phyloP scores from a whole-genome alignment of 805 yeast species.

The Schizosaccharomyces cryophilus region DNA sequence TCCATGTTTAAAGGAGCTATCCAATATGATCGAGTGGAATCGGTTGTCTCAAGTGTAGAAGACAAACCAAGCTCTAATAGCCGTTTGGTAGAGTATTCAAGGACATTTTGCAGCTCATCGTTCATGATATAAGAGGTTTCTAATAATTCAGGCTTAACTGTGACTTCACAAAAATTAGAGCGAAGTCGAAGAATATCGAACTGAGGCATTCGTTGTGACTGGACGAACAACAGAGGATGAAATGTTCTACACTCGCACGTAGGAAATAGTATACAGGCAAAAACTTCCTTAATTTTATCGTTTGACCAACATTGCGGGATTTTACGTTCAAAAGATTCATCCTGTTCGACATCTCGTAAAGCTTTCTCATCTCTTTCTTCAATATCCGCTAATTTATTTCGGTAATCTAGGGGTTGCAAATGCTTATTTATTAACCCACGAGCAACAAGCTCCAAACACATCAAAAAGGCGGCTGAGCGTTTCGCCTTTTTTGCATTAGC shows the following conservation, averaged over 20 bases:
- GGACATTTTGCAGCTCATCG: background rate
- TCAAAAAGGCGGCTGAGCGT: conserved; percentile 3
- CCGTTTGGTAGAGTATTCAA: background rate
- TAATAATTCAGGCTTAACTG: background rate
- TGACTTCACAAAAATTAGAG: too few species aligned
- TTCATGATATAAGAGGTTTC: background rate
- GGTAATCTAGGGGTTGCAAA: background rate
- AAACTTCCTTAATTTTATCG: background rate
- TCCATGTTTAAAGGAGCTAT: background rate
- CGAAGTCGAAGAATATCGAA: too few species aligned
- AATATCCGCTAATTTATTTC: background rate
- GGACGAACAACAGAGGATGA: too few species aligned
- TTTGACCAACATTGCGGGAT: background rate
- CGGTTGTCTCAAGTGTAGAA: background rate
- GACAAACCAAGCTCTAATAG: background rate
- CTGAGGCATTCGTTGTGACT: too few species aligned
- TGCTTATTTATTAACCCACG: background rate
- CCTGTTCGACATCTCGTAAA: background rate
- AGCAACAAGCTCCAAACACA: background rate
- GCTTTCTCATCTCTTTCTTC: background rate
- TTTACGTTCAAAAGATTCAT: background rate
- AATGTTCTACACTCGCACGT: too few species aligned
- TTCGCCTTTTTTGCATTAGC: background rate
- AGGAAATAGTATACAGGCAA: background rate
- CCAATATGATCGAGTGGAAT: background rate